Percentiles rank a stretch among this genome's conserved stretches.
Evolutionary conservation across 345 rosid genomes (phyloP).

Genomic region (Brassica carinata): DNA sequence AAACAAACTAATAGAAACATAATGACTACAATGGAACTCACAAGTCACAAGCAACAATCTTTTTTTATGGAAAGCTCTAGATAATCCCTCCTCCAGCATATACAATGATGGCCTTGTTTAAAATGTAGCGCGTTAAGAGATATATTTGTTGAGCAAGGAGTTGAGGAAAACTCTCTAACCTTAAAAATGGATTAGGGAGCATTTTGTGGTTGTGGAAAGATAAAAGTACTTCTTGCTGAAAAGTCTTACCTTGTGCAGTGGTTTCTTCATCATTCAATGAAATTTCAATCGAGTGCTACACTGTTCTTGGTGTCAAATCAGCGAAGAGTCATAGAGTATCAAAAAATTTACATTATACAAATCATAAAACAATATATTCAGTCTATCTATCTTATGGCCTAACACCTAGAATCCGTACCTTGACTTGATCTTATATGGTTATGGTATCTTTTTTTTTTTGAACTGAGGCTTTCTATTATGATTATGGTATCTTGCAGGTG

Average conservation of each 20-base stretch:
- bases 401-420: background rate
- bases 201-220: constrained; percentile 9
- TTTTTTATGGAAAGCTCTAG: background rate
- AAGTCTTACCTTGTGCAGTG: background rate
- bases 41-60: background rate
- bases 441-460: background rate
- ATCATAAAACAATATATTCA: background rate
- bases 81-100: background rate
- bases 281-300: constrained; percentile 20
- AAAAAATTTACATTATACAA: background rate
- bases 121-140: background rate
- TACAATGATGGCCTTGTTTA: background rate
- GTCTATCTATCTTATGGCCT: too few species aligned
- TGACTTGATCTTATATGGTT: constrained; percentile 15
- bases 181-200: background rate
- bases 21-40: background rate
- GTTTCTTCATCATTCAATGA: constrained; percentile 20
- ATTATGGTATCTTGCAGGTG: constrained; percentile 19
- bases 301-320: constrained; percentile 23
- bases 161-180: background rate
- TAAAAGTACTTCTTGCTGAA: background rate
- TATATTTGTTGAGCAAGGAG: background rate
- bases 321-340: background rate
- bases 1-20: constrained; percentile 17
- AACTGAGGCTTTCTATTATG: background rate